A percentile compares a stretch with the other conserved stretches of the same genome.
Evolutionary conservation across 495 filamentous ascomycete species (phyloP).

Genomic region (Penicillium roqueforti): DNA sequence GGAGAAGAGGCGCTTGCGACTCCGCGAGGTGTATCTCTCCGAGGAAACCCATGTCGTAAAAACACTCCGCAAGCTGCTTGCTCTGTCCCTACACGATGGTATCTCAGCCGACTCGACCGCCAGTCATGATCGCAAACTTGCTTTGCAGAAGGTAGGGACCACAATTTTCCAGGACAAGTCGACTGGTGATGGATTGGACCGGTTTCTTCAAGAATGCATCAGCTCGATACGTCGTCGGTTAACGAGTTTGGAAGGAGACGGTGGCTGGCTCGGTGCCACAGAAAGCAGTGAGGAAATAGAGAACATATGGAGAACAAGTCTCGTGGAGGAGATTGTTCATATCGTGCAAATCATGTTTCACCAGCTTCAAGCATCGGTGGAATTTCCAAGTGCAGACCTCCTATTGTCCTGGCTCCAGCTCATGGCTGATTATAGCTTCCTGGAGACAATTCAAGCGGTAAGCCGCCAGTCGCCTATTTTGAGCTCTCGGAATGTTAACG

Average conservation of each 20-base stretch:
- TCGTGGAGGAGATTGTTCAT: conserved; percentile 65
- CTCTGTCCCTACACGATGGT: conserved; percentile 29
- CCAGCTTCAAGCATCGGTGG: conserved; percentile 53
- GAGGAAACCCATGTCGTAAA: conserved; percentile 54
- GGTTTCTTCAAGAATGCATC: conserved; percentile 40
- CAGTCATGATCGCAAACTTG: conserved; percentile 12
- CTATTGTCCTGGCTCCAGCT: conserved; percentile 71
- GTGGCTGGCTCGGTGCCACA: conserved; percentile 49
- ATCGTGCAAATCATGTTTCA: conserved; percentile 70
- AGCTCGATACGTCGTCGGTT: conserved; percentile 43
- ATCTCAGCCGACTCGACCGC: conserved; percentile 7
- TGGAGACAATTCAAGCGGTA: conserved; percentile 56
- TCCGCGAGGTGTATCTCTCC: conserved; percentile 64
- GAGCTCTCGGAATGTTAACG: background rate
- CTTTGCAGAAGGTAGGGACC: conserved; percentile 29
- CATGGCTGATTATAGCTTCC: conserved; percentile 59
- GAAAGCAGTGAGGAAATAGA: conserved; percentile 51
- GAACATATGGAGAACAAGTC: conserved; percentile 57
- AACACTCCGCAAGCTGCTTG: conserved; percentile 41
- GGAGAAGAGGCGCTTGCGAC: conserved; percentile 53
- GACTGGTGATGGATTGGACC: conserved; percentile 22
- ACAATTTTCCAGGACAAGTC: conserved; percentile 31
- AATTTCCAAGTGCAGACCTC: conserved; percentile 52
- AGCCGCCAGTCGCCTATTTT: conserved; percentile 22
- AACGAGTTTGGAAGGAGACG: conserved; percentile 42